Percentiles rank a stretch among this genome's conserved stretches.
phyloP scores from a whole-genome alignment of 768 basidiomycete genomes.

The Russula earlei region DNA sequence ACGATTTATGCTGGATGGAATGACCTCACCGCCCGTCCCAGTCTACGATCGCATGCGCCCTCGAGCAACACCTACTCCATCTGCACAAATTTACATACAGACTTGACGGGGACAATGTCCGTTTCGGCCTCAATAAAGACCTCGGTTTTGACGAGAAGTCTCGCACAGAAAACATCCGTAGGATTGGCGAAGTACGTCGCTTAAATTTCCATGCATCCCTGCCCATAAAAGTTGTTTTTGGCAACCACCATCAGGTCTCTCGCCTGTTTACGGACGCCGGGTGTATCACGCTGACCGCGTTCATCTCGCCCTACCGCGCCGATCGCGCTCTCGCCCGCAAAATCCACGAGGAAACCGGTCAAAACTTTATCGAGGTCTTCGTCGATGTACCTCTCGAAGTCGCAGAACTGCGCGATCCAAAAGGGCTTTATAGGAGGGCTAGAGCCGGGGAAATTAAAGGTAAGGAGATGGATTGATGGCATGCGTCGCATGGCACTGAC shows the following conservation, averaged over 20 bases:
- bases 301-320: slow-evolving; percentile 94
- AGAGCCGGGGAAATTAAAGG: slow-evolving; percentile 94
- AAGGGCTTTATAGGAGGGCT: slow-evolving; percentile 96
- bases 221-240: not conserved
- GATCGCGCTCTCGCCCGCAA: slow-evolving; percentile 79
- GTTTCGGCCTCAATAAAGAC: slow-evolving; percentile 95
- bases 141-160: slow-evolving; percentile 90
- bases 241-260: slow-evolving; percentile 55
- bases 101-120: slow-evolving; percentile 91
- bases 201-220: not conserved
- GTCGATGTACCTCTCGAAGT: slow-evolving; percentile 85
- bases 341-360: slow-evolving; percentile 60
- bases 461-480: slow-evolving; percentile 25
- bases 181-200: slow-evolving; percentile 82
- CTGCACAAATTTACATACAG: slow-evolving; percentile 80
- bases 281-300: slow-evolving; percentile 84
- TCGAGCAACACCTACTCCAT: slow-evolving; percentile 92
- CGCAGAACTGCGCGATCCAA: slow-evolving; percentile 90
- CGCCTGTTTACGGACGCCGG: slow-evolving; percentile 88
- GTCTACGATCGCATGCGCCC: slow-evolving; percentile 95
- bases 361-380: slow-evolving; percentile 91
- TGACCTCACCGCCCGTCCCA: slow-evolving; percentile 27
- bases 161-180: slow-evolving; percentile 89
- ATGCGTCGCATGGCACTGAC: not conserved
- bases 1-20: not conserved